Conservation (phyloP, 305 asterid species). For the Solanum hybrid region DNA sequence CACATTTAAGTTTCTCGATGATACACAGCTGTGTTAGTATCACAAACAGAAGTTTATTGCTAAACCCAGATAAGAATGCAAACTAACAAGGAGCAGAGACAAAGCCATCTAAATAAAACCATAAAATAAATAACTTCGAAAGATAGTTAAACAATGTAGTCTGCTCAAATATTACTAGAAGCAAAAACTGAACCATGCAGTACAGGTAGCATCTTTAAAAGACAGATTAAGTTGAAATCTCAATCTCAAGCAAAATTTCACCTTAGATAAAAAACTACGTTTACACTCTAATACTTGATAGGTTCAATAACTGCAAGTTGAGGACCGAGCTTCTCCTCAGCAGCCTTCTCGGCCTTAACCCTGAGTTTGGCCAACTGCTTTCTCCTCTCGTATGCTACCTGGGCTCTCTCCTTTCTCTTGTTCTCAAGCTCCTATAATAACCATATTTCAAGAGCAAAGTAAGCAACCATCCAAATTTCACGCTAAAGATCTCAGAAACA, state of each 20-base stretch:
- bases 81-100: background rate
- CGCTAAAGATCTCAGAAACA: background rate
- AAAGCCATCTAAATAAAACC: background rate
- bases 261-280: conserved; percentile 10
- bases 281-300: conserved; percentile 36
- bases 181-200: background rate
- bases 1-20: too few relatives aligned
- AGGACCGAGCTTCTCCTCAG: conserved; percentile 71
- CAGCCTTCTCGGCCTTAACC: conserved; percentile 60
- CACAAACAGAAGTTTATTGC: background rate
- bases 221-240: background rate
- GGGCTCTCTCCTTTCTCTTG: conserved; percentile 87
- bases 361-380: conserved; percentile 68
- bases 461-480: background rate
- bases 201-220: background rate
- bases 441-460: background rate
- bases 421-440: conserved; percentile 62
- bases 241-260: conserved; percentile 22
- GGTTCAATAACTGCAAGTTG: conserved; percentile 63
- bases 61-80: background rate
- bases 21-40: too few relatives aligned
- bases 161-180: background rate
- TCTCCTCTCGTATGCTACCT: conserved; percentile 61
- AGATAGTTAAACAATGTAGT: background rate
- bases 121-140: background rate